Percentiles rank a stretch among this genome's conserved stretches.
Evolutionary conservation across 139 green algal genomes (phyloP).

Genomic region (Coelastrella sp.): DNA sequence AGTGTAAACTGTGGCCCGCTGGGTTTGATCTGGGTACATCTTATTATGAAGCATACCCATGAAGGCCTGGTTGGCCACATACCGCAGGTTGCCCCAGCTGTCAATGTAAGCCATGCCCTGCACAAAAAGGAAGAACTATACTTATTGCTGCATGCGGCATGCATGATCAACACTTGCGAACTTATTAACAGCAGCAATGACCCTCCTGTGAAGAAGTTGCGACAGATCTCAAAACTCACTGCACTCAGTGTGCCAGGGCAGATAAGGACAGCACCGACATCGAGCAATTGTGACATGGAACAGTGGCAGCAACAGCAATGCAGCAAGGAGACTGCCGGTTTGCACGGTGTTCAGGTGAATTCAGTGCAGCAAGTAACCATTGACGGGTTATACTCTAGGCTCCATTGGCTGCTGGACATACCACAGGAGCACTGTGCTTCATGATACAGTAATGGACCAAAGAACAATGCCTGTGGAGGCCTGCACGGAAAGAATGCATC

Average conservation of each 20-base stretch:
- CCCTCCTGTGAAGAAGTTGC: no score
- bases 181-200: neutral
- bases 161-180: neutral
- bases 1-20: conserved; percentile 53
- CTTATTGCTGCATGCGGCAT: no score
- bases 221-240: no score
- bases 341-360: no score
- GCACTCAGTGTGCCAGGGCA: no score
- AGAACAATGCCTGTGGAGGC: neutral
- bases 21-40: neutral
- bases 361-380: no score
- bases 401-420: no score
- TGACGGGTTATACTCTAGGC: no score
- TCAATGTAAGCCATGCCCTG: conserved; percentile 48
- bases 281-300: no score
- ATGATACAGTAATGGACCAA: no score
- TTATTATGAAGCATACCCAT: conserved; percentile 55
- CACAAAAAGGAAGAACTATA: neutral
- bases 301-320: neutral
- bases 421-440: no score
- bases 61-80: conserved; percentile 72
- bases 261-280: no score
- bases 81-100: conserved; percentile 60
- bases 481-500: neutral
- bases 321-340: neutral